Conservation (phyloP, 331 rosid species). For the Rhamnella rubrinervis region DNA sequence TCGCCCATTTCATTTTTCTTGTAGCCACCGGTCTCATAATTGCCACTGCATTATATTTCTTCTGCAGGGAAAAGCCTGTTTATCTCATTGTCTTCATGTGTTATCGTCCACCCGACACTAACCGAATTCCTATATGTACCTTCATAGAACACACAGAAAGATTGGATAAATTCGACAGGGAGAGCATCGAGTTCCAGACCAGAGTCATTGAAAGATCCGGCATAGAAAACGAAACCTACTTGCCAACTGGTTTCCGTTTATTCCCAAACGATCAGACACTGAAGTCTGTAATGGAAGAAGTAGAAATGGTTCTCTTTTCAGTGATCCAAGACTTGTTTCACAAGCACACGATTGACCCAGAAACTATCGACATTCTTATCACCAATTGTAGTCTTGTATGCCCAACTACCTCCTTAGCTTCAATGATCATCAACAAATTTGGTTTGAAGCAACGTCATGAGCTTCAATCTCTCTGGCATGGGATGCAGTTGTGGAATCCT, state of each 20-base stretch:
- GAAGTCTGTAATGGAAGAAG: conserved; percentile 32
- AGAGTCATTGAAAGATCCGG: conserved; percentile 65
- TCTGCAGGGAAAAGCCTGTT: conserved; percentile 13
- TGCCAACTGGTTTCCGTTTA: conserved; percentile 49
- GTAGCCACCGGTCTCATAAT: conserved; percentile 17
- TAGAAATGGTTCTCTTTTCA: conserved; percentile 54
- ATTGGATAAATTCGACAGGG: conserved; percentile 11
- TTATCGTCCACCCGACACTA: conserved; percentile 47
- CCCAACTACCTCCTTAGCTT: conserved; percentile 70
- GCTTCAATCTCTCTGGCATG: conserved; percentile 66
- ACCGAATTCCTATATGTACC: conserved; percentile 32
- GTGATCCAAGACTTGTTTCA: conserved; percentile 45
- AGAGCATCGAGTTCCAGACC: conserved; percentile 36
- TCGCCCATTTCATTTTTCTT: conserved; percentile 12
- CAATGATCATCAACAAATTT: conserved; percentile 58
- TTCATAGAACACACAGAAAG: conserved; percentile 40
- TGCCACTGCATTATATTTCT: conserved; percentile 5
- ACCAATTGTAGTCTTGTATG: conserved; percentile 73
- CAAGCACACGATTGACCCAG: conserved; percentile 50
- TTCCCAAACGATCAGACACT: conserved; percentile 42
- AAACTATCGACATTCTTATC: conserved; percentile 63
- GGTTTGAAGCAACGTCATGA: conserved; percentile 55
- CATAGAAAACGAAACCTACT: conserved; percentile 54
- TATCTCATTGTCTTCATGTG: conserved; percentile 64
- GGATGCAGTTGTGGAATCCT: conserved; percentile 77